Percentiles rank a stretch among this genome's conserved stretches.
Evolutionary conservation across 495 filamentous ascomycete genomes (phyloP).

Genomic region (Amphirosellinia nigrospora): DNA sequence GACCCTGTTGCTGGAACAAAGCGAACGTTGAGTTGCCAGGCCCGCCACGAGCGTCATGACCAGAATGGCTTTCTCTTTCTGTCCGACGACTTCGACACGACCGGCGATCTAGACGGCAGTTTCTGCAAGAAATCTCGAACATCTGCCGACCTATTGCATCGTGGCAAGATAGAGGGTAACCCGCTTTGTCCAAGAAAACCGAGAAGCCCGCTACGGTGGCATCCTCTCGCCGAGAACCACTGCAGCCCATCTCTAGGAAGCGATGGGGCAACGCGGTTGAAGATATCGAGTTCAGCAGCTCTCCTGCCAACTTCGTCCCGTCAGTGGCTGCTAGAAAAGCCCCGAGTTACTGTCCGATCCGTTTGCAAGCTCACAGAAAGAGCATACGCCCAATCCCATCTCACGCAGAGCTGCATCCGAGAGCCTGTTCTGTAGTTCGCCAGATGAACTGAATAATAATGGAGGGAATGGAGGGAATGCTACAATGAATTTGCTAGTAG

Average conservation of each 20-base stretch:
- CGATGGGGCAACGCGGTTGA: slow-evolving; percentile 31
- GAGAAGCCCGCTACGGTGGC: slow-evolving; percentile 1
- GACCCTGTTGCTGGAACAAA: slow-evolving; percentile 19
- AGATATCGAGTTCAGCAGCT: slow-evolving; percentile 39
- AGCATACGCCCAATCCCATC: slow-evolving; percentile 4
- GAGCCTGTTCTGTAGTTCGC: slow-evolving; percentile 32
- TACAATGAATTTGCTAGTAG: background rate
- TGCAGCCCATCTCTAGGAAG: slow-evolving; percentile 23
- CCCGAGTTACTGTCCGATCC: slow-evolving; percentile 31
- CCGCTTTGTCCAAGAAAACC: slow-evolving; percentile 9
- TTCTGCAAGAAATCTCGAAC: slow-evolving; percentile 31
- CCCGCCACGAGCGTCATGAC: slow-evolving; percentile 19
- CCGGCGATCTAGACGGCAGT: slow-evolving; percentile 37
- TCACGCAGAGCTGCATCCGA: slow-evolving; percentile 8
- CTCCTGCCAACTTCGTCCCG: slow-evolving; percentile 19
- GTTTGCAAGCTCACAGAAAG: slow-evolving; percentile 33
- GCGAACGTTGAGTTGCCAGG: slow-evolving; percentile 5
- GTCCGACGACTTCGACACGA: slow-evolving; percentile 60
- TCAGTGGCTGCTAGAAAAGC: slow-evolving; percentile 9
- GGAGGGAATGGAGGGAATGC: background rate
- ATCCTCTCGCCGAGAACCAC: slow-evolving; percentile 10
- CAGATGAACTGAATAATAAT: background rate
- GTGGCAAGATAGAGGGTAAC: slow-evolving; percentile 24
- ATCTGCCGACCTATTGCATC: slow-evolving; percentile 11
- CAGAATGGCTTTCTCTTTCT: slow-evolving; percentile 44